These are phyloP conservation scores for Fomes fomentarius DNA, from an alignment of 1,284 basidiomycete species.

Conservation along the genomic window DNA sequence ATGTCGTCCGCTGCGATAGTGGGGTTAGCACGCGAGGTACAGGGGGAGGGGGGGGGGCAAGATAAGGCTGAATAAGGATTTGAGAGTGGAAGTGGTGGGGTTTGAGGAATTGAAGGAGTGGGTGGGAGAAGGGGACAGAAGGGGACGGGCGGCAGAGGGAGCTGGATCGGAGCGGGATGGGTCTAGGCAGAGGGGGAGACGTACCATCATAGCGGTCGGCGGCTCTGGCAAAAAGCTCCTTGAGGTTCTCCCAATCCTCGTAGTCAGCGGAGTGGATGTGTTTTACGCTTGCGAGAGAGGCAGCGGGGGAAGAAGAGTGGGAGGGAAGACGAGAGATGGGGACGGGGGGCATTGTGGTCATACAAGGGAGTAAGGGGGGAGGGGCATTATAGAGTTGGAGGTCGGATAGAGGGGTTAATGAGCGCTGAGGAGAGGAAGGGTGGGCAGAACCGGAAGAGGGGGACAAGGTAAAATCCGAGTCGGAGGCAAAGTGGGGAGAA, in stretches of 20 bases:
- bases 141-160: background rate
- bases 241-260: conserved; percentile 68
- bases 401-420: too few relatives aligned
- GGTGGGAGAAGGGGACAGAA: background rate
- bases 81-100: too few relatives aligned
- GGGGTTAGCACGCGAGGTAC: conserved; percentile 3
- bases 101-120: conserved; percentile 3
- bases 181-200: conserved; percentile 23
- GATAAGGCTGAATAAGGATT: too few relatives aligned
- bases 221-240: conserved; percentile 60
- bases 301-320: conserved; percentile 7
- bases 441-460: background rate
- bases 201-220: conserved; percentile 61
- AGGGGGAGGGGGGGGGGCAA: background rate
- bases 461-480: background rate
- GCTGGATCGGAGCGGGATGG: background rate
- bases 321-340: conserved; percentile 10
- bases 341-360: conserved; percentile 2
- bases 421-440: too few relatives aligned
- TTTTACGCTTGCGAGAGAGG: conserved; percentile 15
- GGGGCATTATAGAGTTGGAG: background rate
- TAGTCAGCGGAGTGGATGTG: conserved; percentile 36
- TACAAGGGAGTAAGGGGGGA: background rate
- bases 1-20: conserved; percentile 45
- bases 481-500: conserved; percentile 24